A percentile compares a stretch with the other conserved stretches of the same genome.
These are phyloP conservation scores for Malania oleifera DNA, from an alignment of 164 flowering plant species.

Conservation along the genomic window DNA sequence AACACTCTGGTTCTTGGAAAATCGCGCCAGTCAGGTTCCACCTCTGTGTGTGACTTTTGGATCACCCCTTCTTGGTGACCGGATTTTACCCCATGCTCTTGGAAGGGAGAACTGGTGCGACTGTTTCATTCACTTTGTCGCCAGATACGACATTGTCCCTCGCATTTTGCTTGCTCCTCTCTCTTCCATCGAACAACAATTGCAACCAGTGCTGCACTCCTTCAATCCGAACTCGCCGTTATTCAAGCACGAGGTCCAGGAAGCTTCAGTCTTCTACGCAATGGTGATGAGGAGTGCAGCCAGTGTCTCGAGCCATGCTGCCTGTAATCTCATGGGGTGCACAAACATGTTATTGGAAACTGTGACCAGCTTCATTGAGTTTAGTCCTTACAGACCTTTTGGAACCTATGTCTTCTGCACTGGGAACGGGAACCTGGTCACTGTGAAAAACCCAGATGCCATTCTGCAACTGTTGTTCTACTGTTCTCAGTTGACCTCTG, in stretches of 20 bases:
- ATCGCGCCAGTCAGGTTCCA: slow-evolving; percentile 3
- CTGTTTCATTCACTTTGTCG: slow-evolving; percentile 52
- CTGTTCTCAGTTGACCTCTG: slow-evolving; percentile 36
- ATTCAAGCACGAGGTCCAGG: slow-evolving; percentile 11
- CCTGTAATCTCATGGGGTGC: slow-evolving; percentile 57
- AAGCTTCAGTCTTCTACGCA: slow-evolving; percentile 23
- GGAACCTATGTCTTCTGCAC: slow-evolving; percentile 66
- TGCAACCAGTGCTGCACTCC: slow-evolving; percentile 28
- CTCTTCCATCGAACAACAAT: slow-evolving; percentile 27
- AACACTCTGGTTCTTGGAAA: slow-evolving; percentile 64
- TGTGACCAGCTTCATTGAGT: slow-evolving; percentile 40
- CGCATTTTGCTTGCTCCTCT: slow-evolving; percentile 54
- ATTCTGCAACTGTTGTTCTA: slow-evolving; percentile 64
- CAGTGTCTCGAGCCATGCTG: slow-evolving; percentile 46
- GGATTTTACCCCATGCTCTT: slow-evolving; percentile 53
- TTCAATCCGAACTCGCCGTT: slow-evolving; percentile 28
- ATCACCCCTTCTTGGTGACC: slow-evolving; percentile 64
- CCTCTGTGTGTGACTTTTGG: slow-evolving; percentile 73
- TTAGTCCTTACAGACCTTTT: slow-evolving; percentile 73
- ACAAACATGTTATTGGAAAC: slow-evolving; percentile 47
- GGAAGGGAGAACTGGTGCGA: slow-evolving; percentile 65
- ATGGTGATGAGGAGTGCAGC: slow-evolving; percentile 47
- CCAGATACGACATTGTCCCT: slow-evolving; percentile 62
- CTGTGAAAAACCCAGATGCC: slow-evolving; percentile 60
- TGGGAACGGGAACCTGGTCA: slow-evolving; percentile 36